A percentile compares a stretch with the other conserved stretches of the same genome.
phyloP scores from a whole-genome alignment of 1,139 yeast species.

The Keqinozyma sinolaborantium region DNA sequence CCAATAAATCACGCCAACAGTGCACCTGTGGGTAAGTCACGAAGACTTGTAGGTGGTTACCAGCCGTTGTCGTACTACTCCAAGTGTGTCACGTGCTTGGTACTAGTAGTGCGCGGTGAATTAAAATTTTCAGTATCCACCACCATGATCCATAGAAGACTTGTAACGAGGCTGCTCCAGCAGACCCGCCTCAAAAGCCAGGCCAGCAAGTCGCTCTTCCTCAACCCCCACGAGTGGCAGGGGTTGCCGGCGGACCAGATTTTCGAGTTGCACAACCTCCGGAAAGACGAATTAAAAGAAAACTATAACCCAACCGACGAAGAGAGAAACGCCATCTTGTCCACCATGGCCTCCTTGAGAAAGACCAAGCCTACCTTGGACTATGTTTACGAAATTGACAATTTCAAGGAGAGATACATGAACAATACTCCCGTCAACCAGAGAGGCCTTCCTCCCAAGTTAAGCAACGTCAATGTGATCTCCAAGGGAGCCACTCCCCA shows the following conservation, averaged over 20 bases:
- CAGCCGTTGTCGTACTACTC: neutral
- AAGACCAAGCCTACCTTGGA: slow-evolving; percentile 34
- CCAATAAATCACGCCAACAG: no score
- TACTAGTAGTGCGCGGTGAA: neutral
- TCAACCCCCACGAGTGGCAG: slow-evolving; percentile 66
- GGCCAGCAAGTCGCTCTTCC: slow-evolving; percentile 25
- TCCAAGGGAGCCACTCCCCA: slow-evolving; percentile 36
- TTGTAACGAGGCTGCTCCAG: slow-evolving; percentile 1
- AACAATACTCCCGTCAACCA: slow-evolving; percentile 39
- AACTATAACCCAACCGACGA: slow-evolving; percentile 52
- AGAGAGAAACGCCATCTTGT: slow-evolving; percentile 44
- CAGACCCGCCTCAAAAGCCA: slow-evolving; percentile 8
- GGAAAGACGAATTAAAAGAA: slow-evolving; percentile 55
- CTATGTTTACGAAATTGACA: slow-evolving; percentile 43
- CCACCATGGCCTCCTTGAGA: slow-evolving; percentile 36
- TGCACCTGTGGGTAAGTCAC: no score
- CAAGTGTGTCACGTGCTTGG: no score
- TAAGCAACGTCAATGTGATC: slow-evolving; percentile 37
- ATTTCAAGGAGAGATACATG: slow-evolving; percentile 43
- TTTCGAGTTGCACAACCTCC: slow-evolving; percentile 55
- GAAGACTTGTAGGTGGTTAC: neutral
- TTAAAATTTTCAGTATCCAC: neutral
- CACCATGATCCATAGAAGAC: neutral
- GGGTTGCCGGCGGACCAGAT: slow-evolving; percentile 64
- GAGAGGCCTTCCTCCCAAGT: slow-evolving; percentile 40